A percentile compares a stretch with the other conserved stretches of the same genome.
These are phyloP conservation scores for Neurospora sp. DNA, from an alignment of 495 filamentous ascomycete genomes.

Conservation along the genomic window DNA sequence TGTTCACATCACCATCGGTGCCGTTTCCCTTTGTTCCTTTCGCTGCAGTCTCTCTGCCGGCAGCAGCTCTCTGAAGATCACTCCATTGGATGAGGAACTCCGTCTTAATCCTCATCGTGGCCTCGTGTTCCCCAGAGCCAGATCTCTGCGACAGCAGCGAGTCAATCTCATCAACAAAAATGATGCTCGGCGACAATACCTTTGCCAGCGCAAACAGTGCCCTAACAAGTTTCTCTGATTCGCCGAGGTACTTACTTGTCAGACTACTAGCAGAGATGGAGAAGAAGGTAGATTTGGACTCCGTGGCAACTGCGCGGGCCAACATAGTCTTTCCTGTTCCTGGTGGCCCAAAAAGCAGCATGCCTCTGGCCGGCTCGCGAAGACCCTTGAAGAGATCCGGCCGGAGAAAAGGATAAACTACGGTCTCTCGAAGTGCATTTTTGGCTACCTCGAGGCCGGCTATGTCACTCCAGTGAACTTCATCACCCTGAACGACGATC, in stretches of 20 bases:
- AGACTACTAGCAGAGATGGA: slow-evolving; percentile 89
- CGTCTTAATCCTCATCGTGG: slow-evolving; percentile 89
- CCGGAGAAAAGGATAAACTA: slow-evolving; percentile 94
- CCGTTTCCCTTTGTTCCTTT: slow-evolving; percentile 48
- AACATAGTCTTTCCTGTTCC: slow-evolving; percentile 99
- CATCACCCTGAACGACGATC: slow-evolving; percentile 88
- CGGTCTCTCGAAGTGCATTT: slow-evolving; percentile 84
- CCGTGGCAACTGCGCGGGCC: slow-evolving; percentile 87
- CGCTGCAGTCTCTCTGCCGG: slow-evolving; percentile 61
- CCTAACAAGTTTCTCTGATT: slow-evolving; percentile 92
- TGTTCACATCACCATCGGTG: slow-evolving; percentile 62
- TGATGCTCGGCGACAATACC: slow-evolving; percentile 84
- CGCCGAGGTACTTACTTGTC: slow-evolving; percentile 92
- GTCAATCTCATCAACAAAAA: slow-evolving; percentile 99
- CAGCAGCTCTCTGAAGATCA: slow-evolving; percentile 83
- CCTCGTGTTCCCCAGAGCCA: slow-evolving; percentile 81
- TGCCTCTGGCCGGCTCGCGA: slow-evolving; percentile 85
- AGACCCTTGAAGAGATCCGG: slow-evolving; percentile 94
- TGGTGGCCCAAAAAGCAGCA: slow-evolving; percentile 93
- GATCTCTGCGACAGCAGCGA: slow-evolving; percentile 79
- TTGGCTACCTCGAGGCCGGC: slow-evolving; percentile 88
- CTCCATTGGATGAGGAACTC: slow-evolving; percentile 98
- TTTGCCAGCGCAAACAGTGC: slow-evolving; percentile 89
- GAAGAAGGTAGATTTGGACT: slow-evolving; percentile 93
- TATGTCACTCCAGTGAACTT: slow-evolving; percentile 92